These are phyloP conservation scores for Basidioascus undulatus DNA, from an alignment of 768 basidiomycete genomes.

Conservation along the genomic window DNA sequence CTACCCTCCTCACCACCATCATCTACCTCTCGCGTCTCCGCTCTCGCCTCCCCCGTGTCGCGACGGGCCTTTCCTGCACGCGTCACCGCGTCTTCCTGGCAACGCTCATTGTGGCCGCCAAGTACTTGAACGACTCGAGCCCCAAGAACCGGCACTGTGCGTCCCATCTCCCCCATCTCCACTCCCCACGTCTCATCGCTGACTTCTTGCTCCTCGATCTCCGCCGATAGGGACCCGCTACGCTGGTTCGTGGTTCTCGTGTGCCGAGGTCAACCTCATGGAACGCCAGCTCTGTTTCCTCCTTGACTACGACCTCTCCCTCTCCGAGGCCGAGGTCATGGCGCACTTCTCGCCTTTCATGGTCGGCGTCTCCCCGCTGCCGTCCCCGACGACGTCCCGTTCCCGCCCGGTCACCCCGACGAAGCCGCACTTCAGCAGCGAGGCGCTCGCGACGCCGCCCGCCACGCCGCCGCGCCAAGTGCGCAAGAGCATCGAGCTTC, in stretches of 20 bases:
- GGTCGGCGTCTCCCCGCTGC: too few species aligned
- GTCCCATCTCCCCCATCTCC: too few species aligned
- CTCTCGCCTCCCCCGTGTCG: slow-evolving; percentile 49
- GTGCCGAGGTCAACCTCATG: slow-evolving; percentile 59
- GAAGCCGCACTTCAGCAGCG: too few species aligned
- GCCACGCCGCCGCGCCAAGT: too few species aligned
- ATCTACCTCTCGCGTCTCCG: slow-evolving; percentile 76
- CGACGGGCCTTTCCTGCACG: slow-evolving; percentile 78
- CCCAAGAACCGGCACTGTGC: slow-evolving; percentile 90
- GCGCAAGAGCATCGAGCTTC: too few species aligned
- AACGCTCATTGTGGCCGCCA: slow-evolving; percentile 79
- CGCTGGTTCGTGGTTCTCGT: slow-evolving; percentile 41
- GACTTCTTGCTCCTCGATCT: too few species aligned
- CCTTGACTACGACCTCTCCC: slow-evolving; percentile 77
- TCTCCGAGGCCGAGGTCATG: slow-evolving; percentile 55
- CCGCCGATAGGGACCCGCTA: slow-evolving; percentile 69
- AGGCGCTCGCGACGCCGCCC: too few species aligned
- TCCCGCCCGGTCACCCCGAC: too few species aligned
- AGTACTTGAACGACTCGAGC: slow-evolving; percentile 62
- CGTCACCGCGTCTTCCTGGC: slow-evolving; percentile 90
- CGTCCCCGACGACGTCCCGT: too few species aligned
- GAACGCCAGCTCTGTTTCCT: slow-evolving; percentile 83
- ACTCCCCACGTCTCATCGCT: too few species aligned
- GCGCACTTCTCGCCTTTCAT: slow-evolving; percentile 32
- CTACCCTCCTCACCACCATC: slow-evolving; percentile 72